Evolutionary conservation across 768 basidiomycete genomes (phyloP).

Genomic region (Sistotremastrum niveocremeum): DNA sequence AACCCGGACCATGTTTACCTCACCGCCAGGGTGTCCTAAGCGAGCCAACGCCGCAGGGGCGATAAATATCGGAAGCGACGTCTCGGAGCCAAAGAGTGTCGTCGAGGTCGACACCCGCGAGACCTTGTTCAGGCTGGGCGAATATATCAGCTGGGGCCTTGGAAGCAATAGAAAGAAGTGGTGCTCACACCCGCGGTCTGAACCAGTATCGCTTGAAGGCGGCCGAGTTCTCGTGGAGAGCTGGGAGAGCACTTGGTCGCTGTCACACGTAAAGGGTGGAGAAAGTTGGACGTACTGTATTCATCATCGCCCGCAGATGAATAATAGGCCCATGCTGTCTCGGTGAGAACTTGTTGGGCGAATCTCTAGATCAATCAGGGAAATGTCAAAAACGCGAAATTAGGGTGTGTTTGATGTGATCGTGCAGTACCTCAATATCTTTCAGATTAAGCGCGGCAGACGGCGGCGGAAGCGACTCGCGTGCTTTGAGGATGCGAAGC

Average conservation of each 20-base stretch:
- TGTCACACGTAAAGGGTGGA: too few relatives aligned
- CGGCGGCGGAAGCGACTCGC: constrained; percentile 12
- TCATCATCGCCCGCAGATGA: constrained; percentile 17
- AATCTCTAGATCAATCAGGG: neutral
- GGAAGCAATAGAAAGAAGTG: neutral
- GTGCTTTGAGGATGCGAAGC: constrained; percentile 13
- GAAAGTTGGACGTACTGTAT: constrained; percentile 4
- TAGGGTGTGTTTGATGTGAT: constrained; percentile 1
- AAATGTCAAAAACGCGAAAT: neutral
- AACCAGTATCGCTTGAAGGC: constrained; percentile 26
- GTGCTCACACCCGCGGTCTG: constrained; percentile 8
- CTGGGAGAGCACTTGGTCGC: too few relatives aligned
- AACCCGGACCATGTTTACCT: constrained; percentile 30
- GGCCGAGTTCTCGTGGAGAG: constrained; percentile 3
- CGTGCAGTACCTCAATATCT: constrained; percentile 14
- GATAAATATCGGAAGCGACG: constrained; percentile 26
- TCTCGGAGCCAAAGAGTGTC: constrained; percentile 12
- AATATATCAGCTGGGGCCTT: neutral
- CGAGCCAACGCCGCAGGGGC: constrained; percentile 26
- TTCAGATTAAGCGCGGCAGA: constrained; percentile 15
- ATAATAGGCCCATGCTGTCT: constrained; percentile 19
- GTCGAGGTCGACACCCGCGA: constrained; percentile 12
- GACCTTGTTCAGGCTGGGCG: constrained; percentile 15
- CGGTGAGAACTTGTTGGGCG: constrained; percentile 14
- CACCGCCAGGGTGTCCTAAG: constrained; percentile 36